Percentiles rank a stretch among this genome's conserved stretches.
phyloP scores from a whole-genome alignment of 768 basidiomycete genomes.

The Lactifluus hygrophoroides region DNA sequence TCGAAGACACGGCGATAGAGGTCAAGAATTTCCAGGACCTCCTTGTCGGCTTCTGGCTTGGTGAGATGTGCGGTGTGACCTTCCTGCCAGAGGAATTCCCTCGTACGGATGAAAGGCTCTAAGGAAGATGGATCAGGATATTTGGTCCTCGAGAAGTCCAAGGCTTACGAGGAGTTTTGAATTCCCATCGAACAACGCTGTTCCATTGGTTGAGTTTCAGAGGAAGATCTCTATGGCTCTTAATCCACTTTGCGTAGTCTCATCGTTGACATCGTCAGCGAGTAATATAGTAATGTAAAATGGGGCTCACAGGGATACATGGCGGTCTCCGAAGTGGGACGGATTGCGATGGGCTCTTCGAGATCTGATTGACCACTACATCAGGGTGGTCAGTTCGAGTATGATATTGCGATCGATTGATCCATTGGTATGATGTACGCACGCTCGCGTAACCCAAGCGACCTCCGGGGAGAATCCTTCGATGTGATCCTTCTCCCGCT shows the following conservation, averaged over 20 bases:
- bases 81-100: constrained; percentile 99
- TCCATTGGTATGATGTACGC: constrained; percentile 27
- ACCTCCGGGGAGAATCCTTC: constrained; percentile 99
- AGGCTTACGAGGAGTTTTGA: constrained; percentile 89
- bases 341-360: constrained; percentile 95
- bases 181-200: constrained; percentile 98
- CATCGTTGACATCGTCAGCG: not conserved
- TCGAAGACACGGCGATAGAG: constrained; percentile 94
- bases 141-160: not conserved
- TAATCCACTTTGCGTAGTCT: constrained; percentile 99
- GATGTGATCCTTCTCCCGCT: constrained; percentile 96
- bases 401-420: not conserved
- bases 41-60: constrained; percentile 81
- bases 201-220: constrained; percentile 99
- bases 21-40: constrained; percentile 91
- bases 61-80: constrained; percentile 94
- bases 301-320: constrained; percentile 89
- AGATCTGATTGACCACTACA: constrained; percentile 82
- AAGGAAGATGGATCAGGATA: constrained; percentile 3
- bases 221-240: constrained; percentile 93
- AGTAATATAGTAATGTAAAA: not conserved
- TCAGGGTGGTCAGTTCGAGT: not conserved
- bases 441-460: constrained; percentile 99
- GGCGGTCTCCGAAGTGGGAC: constrained; percentile 96
- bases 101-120: constrained; percentile 98